phyloP scores from a whole-genome alignment of 2,329 filamentous ascomycete species.

The Epichloe hybrida region DNA sequence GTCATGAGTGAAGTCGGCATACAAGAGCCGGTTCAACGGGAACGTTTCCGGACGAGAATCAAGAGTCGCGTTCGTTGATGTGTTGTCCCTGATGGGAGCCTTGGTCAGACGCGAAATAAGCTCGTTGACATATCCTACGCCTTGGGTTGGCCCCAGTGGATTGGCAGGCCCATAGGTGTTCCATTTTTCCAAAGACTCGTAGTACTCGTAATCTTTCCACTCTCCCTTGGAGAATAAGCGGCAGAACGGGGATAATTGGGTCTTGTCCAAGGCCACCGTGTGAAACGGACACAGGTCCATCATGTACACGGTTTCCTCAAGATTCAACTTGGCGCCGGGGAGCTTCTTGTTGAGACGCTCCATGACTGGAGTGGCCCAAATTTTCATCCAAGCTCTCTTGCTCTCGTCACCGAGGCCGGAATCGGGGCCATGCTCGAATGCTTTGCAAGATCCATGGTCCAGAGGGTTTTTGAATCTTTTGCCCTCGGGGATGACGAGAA shows the following conservation, averaged over 20 bases:
- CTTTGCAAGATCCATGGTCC: constrained; percentile 56
- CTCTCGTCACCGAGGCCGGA: constrained; percentile 31
- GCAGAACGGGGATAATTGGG: constrained; percentile 56
- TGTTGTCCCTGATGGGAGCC: constrained; percentile 55
- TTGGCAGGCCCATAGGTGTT: constrained; percentile 71
- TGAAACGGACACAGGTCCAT: constrained; percentile 88
- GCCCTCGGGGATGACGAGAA: constrained; percentile 59
- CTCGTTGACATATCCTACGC: constrained; percentile 80
- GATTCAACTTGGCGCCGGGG: constrained; percentile 50
- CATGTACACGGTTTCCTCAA: constrained; percentile 50
- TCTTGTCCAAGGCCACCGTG: constrained; percentile 50
- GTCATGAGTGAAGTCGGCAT: constrained; percentile 87
- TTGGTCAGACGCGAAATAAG: constrained; percentile 67
- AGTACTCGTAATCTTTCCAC: constrained; percentile 72
- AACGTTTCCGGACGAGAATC: constrained; percentile 57
- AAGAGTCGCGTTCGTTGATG: constrained; percentile 65
- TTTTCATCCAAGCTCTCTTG: constrained; percentile 43
- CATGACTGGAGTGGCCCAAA: constrained; percentile 56
- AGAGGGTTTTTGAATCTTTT: constrained; percentile 65
- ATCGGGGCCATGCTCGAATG: constrained; percentile 50
- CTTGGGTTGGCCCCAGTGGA: constrained; percentile 67
- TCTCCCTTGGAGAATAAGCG: constrained; percentile 57
- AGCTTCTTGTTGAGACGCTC: constrained; percentile 56
- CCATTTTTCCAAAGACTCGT: constrained; percentile 67
- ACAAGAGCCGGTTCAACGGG: constrained; percentile 54